Base-by-base conservation (phyloP, 1,139 yeast genomes). In the Sugiyamaella novakii region DNA sequence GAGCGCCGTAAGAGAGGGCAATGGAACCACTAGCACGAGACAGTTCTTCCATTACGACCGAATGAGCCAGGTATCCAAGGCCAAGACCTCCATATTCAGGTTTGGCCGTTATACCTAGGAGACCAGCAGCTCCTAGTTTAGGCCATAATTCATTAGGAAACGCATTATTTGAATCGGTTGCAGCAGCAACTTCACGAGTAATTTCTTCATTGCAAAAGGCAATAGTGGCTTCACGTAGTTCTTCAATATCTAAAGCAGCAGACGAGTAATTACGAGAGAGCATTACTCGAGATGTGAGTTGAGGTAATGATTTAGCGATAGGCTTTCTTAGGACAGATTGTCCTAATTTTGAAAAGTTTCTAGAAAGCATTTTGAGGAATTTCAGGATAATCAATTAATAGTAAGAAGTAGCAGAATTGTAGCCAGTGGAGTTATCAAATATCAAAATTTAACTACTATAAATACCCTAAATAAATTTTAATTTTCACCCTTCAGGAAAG, bases 131-230 rank as follows among this genome's bases (percentile, higher is more conserved):
- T 30, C 69, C 69, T 34, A 66, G 55, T 52, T 65, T 65, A 27
- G 61, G 60, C 69, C 69, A 66, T 31, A 66, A 54, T 14, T 63
- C 63, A 46, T 65, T 64, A 22, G 69, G 69, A 54, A 65, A 65
- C 3, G 62, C 52, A 47, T 65, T 65, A 2, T 56, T 54, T 5
- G 47, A 7, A 51, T 65, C 69, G 5, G 68, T 64, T 38, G 53
- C 48, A 33, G 60, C 63, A 7, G 69, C 69, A 5, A 64, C 50
- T 44, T 58, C 63, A 10, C 59, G 60, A 12, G 67, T 54, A 40
- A 65, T 61, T 40, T 64, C 69, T 14, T 58, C 53, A 22, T 56
- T 58, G 54, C 69, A 65, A 47, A 65, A 65, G 10, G 61, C 68
- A 21, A 55, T 55, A 11, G 69, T 62, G 14, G 68, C 69, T 36